These are phyloP conservation scores for Arthrinium phaeospermum DNA, from an alignment of 2,329 filamentous ascomycete species.

Conservation along the genomic window DNA sequence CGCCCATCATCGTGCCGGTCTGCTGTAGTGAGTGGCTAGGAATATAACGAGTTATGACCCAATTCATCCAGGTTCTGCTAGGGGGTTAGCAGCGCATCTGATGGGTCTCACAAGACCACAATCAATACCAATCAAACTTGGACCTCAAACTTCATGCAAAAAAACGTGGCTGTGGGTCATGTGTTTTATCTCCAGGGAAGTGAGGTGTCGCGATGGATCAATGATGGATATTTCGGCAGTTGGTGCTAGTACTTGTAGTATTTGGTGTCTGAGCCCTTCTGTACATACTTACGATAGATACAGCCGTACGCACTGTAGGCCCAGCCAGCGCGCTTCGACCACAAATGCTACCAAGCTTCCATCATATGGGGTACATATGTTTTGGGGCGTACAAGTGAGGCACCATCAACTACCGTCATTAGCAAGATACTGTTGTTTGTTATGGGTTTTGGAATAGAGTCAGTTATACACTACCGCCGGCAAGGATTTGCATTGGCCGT, in stretches of 20 bases:
- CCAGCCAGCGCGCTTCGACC: not conserved
- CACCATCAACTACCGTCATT: not conserved
- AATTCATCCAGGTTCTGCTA: not conserved
- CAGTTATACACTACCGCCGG: too few species aligned
- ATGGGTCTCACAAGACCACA: not conserved
- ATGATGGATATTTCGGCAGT: not conserved
- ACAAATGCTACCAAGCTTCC: not conserved
- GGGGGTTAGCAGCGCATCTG: not conserved
- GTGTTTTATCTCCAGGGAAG: not conserved
- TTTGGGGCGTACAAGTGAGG: not conserved
- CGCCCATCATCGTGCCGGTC: not conserved
- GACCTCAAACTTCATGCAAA: not conserved
- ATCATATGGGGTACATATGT: not conserved
- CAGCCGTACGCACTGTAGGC: not conserved
- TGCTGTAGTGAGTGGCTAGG: not conserved
- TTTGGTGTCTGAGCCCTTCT: not conserved
- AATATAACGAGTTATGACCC: slow-evolving; percentile 11
- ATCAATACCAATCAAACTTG: not conserved
- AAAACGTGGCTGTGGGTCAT: slow-evolving; percentile 7
- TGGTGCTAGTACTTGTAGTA: not conserved
- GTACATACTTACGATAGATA: not conserved
- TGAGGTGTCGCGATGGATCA: not conserved
- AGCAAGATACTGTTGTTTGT: too few species aligned
- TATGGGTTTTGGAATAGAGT: too few species aligned
- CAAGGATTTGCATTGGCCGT: not conserved